Evolutionary conservation across 2,329 filamentous ascomycete species (phyloP).

Genomic region (Trichothecium sympodiale): DNA sequence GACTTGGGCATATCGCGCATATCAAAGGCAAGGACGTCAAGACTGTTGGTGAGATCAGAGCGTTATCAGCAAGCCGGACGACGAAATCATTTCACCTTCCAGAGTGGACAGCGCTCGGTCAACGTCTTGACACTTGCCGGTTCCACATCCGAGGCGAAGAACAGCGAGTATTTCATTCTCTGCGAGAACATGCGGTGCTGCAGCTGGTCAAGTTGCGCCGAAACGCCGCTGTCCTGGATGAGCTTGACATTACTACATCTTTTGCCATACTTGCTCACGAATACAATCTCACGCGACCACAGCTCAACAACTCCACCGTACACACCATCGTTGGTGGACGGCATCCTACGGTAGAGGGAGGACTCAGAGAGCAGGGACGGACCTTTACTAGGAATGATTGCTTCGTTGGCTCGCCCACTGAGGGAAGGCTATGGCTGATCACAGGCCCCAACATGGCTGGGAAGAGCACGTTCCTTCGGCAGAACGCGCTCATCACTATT

Average conservation of each 20-base stretch:
- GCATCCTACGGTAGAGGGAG: slow-evolving; percentile 84
- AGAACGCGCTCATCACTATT: slow-evolving; percentile 90
- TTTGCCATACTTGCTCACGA: slow-evolving; percentile 73
- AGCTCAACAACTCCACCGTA: slow-evolving; percentile 50
- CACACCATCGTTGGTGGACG: slow-evolving; percentile 78
- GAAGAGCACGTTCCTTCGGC: slow-evolving; percentile 90
- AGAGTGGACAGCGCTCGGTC: slow-evolving; percentile 75
- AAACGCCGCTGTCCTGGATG: slow-evolving; percentile 85
- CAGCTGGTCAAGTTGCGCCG: slow-evolving; percentile 79
- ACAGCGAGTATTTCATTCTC: slow-evolving; percentile 60
- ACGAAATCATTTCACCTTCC: slow-evolving; percentile 77
- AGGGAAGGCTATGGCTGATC: slow-evolving; percentile 57
- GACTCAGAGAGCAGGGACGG: slow-evolving; percentile 67
- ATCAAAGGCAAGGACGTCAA: slow-evolving; percentile 69
- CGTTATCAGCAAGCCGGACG: slow-evolving; percentile 66
- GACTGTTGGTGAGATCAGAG: slow-evolving; percentile 19
- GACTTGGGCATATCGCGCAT: slow-evolving; percentile 82
- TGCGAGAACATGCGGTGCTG: slow-evolving; percentile 66
- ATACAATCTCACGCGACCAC: slow-evolving; percentile 61
- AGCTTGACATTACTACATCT: slow-evolving; percentile 80
- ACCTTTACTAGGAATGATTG: slow-evolving; percentile 82
- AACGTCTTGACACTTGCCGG: slow-evolving; percentile 65
- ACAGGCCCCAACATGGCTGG: slow-evolving; percentile 96
- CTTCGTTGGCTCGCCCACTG: slow-evolving; percentile 56
- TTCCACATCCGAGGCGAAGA: slow-evolving; percentile 76